Conservation (phyloP, 306 rosid genomes). For the Medicago truncatula region DNA sequence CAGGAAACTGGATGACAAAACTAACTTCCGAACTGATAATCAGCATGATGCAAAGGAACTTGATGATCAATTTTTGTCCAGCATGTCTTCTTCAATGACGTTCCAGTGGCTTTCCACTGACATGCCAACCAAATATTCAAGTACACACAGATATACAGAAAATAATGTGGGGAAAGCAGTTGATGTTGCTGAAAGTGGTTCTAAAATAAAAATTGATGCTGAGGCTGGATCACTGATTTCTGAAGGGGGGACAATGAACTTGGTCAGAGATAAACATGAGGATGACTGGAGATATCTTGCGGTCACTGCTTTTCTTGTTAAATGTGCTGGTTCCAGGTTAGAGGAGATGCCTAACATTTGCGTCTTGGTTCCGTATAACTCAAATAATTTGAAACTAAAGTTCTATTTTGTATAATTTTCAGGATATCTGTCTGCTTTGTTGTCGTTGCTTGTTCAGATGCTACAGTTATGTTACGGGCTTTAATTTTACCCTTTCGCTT, state of each 20-base stretch:
- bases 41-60: constrained; percentile 47
- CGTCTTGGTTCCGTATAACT: constrained; percentile 33
- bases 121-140: constrained; percentile 78
- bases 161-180: constrained; percentile 39
- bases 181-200: constrained; percentile 47
- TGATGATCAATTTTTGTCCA: constrained; percentile 43
- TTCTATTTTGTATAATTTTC: constrained; percentile 45
- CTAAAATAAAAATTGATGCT: constrained; percentile 43
- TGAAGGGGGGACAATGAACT: constrained; percentile 50
- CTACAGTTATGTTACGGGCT: constrained; percentile 81
- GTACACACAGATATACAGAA: constrained; percentile 46
- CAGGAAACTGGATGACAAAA: constrained; percentile 50
- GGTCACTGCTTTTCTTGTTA: constrained; percentile 90
- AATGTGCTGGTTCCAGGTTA: constrained; percentile 79
- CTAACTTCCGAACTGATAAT: constrained; percentile 41
- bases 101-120: constrained; percentile 99
- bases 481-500: constrained; percentile 82
- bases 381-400: constrained; percentile 24
- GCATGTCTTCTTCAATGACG: constrained; percentile 63
- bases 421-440: constrained; percentile 92
- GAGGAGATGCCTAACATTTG: constrained; percentile 36
- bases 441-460: constrained; percentile 89
- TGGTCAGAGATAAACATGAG: constrained; percentile 61
- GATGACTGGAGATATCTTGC: constrained; percentile 99
- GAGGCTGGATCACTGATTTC: constrained; percentile 42